Evolutionary conservation across 768 basidiomycete genomes (phyloP), one percentile per base, ranked within the genome.

Genomic region (Pulveroboletus ravenelii): DNA sequence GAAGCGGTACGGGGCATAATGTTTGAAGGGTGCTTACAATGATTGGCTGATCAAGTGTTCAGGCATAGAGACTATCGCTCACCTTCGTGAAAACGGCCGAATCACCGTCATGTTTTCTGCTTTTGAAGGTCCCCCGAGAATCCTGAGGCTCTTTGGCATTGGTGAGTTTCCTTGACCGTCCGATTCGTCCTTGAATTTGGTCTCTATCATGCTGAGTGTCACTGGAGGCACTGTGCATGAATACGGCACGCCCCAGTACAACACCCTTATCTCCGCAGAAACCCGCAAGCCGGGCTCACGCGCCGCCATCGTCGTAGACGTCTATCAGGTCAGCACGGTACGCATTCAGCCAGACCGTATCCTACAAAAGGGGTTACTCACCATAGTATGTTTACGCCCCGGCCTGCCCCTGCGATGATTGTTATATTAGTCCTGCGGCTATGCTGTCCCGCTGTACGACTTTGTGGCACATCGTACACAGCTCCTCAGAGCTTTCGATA

Each of bases 31-130:
- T 23, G 20, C 20, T 23, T 23, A 23, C 20, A 23, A 4, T 23
- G 20, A 23, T 23, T 23, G 20, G 20, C 20, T 23, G 20, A 23
- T 23, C 20, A 23, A 23, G 20, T 4, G 2, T 23, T 23, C 20
- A 82, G 81, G 82, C 3, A 62, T 75, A n/a, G 82, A 84, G 62
- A 83, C 81, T 0, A 77, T 82, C 45, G 72, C 84, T 1, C 84
- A 85, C 55, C 15, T 85, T 14, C 71, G 76, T 9, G 84, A 85
- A 52, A 85, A 85, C 56, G 76, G 79, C 1, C 69, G 84, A 5
- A 76, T 86, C 38, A 85, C 84, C 0, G 65, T 86, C 53, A 63
- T 85, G 66, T 83, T 85, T 65, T 72, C 65, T 55, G 80, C 82
- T 0, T 82, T 85, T 48, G 74, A 82, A n/a, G 83, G 82, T 3